These are phyloP conservation scores for Apostasia shenzhenica DNA, from an alignment of 106 monocot genomes.

Conservation along the genomic window DNA sequence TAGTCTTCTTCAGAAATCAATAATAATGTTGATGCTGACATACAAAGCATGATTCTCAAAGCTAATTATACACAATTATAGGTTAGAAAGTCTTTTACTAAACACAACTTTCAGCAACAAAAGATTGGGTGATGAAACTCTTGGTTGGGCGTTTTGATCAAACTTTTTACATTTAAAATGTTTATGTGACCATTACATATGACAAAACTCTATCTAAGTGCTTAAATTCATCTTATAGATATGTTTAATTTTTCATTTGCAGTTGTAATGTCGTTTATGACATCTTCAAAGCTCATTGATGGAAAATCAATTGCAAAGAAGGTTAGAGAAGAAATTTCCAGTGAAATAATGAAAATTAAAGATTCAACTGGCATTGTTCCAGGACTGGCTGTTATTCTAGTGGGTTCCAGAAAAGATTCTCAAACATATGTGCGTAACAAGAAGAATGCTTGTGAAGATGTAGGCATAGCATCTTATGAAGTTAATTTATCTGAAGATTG, in stretches of 20 bases:
- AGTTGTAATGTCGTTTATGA: conserved; percentile 35
- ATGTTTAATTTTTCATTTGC: conserved; percentile 4
- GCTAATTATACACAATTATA: too few species aligned
- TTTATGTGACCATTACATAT: too few species aligned
- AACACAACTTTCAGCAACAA: too few species aligned
- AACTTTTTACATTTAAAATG: too few species aligned
- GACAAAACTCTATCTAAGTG: too few species aligned
- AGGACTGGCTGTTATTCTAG: conserved; percentile 83
- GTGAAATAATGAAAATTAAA: conserved; percentile 67
- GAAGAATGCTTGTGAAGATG: conserved; percentile 88
- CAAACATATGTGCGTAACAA: conserved; percentile 96
- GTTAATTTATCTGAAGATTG: conserved; percentile 75
- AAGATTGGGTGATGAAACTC: too few species aligned
- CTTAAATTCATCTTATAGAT: too few species aligned
- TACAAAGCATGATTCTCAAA: too few species aligned
- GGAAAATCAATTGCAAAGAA: conserved; percentile 77
- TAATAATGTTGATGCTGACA: too few species aligned
- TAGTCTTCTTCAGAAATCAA: too few species aligned
- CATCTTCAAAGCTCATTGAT: conserved; percentile 68
- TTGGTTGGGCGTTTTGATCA: too few species aligned
- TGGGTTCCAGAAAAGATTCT: conserved; percentile 89
- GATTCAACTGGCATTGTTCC: conserved; percentile 64
- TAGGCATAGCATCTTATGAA: conserved; percentile 83
- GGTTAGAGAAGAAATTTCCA: conserved; percentile 73
- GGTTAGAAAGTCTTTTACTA: too few species aligned